Conservation (phyloP, 1,139 yeast genomes). For the Magnusiomyces ingens region DNA sequence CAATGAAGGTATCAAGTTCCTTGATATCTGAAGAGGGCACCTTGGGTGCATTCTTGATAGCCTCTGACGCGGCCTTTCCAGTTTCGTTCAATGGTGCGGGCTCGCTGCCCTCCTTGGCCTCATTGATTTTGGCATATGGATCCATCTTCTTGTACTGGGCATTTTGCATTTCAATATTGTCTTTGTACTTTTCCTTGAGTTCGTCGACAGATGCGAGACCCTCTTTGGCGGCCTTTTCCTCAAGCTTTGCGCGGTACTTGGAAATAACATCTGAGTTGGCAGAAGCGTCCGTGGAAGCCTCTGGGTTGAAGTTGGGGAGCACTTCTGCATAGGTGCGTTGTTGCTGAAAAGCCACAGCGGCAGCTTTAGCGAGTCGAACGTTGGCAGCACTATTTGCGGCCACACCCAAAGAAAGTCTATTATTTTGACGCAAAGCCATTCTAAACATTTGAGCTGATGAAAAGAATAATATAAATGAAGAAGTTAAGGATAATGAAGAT, state of each 20-base stretch:
- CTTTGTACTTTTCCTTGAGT: slow-evolving; percentile 46
- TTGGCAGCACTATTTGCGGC: neutral
- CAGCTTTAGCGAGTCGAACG: neutral
- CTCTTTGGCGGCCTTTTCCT: slow-evolving; percentile 39
- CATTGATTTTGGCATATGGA: neutral
- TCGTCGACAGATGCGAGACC: slow-evolving; percentile 52
- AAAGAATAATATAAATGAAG: neutral
- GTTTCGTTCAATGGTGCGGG: slow-evolving; percentile 19
- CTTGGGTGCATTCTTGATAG: slow-evolving; percentile 12
- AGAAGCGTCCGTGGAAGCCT: slow-evolving; percentile 5
- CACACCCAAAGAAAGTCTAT: slow-evolving; percentile 4
- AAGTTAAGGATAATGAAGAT: neutral
- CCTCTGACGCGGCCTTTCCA: slow-evolving; percentile 12
- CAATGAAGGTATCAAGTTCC: slow-evolving; percentile 63
- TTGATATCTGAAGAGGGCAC: slow-evolving; percentile 45
- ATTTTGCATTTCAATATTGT: slow-evolving; percentile 51
- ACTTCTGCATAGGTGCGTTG: slow-evolving; percentile 4
- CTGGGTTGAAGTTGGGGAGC: slow-evolving; percentile 4
- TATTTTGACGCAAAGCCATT: slow-evolving; percentile 3
- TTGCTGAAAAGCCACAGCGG: neutral
- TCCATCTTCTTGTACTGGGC: slow-evolving; percentile 32
- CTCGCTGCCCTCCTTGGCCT: slow-evolving; percentile 24
- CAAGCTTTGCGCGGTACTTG: slow-evolving; percentile 40
- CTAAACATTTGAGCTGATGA: slow-evolving; percentile 4
- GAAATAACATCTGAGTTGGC: slow-evolving; percentile 16